Base-by-base conservation (phyloP, 2,329 filamentous ascomycete species). In the Ceratocystis ficicola region DNA sequence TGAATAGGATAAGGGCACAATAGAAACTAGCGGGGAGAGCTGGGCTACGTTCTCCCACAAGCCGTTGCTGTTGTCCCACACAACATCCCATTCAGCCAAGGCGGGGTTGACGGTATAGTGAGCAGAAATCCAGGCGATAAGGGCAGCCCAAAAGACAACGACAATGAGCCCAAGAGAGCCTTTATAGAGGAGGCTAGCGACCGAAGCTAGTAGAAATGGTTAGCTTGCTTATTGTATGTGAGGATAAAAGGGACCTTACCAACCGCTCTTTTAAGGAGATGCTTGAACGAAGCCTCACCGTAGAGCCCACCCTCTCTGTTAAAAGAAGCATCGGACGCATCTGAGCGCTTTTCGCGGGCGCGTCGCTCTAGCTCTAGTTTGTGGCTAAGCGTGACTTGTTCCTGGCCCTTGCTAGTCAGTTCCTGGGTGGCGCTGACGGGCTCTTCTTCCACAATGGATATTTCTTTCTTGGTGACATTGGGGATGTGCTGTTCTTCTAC, bases 1-100 rank as follows among this genome's bases (percentile, higher is more conserved):
- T 22, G 59, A 46, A n/a, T 55, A 30, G 28, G 15, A 20, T 62
- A 55, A 62, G 15, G 30, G 44, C 30, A 48, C 60, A 32, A 48
- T 57, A 1, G 50, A 62, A 10, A 66, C 46, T 25, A 72, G 67
- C 5, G 73, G 73, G 10, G 72, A 65, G 48, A 73, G 70, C 63
- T 73, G 72, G 5, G 70, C 71, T 4, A 72, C 20, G 41, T 73
- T 74, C 55, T 67, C 69, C 22, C 67, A 63, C 59, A 70, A 65
- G 46, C 71, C 68, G 3, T 67, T 63, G 63, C 69, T 68, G n/a
- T 69, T 70, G 50, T 72, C 70, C 72, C 73, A 73, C 2, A 65
- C 52, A 44, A 70, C 3, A 32, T 64, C 44, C 59, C 66, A 48
- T 22, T 66, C 52, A 6, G n/a, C 59, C 12, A 68, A 30, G 3